phyloP scores from a whole-genome alignment of 1,284 basidiomycete species.

The Apiotrichum domesticum region DNA sequence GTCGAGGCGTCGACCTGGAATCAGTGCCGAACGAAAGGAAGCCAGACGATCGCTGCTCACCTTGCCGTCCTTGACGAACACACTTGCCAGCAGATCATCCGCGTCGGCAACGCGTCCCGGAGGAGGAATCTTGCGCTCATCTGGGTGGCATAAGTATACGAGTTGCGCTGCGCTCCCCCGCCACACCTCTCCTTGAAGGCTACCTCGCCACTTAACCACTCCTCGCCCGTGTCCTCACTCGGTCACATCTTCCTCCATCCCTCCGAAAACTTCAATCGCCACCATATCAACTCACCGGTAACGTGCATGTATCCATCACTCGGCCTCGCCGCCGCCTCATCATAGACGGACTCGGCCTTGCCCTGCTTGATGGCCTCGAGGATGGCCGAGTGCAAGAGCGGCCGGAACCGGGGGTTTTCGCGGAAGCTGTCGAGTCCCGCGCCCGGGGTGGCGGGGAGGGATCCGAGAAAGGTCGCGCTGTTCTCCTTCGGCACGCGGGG shows the following conservation, averaged over 20 bases:
- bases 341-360: slow-evolving; percentile 24
- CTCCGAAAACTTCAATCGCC: background rate
- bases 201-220: no score
- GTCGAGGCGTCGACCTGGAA: slow-evolving; percentile 36
- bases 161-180: no score
- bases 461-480: slow-evolving; percentile 28
- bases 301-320: slow-evolving; percentile 46
- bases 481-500: slow-evolving; percentile 18
- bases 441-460: slow-evolving; percentile 26
- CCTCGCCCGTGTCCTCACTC: background rate
- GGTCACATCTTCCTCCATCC: background rate
- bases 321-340: slow-evolving; percentile 39
- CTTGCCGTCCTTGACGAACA: slow-evolving; percentile 44
- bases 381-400: slow-evolving; percentile 26
- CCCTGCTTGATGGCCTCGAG: slow-evolving; percentile 21
- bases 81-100: slow-evolving; percentile 44
- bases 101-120: slow-evolving; percentile 45
- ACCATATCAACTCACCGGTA: slow-evolving; percentile 29
- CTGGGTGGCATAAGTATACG: slow-evolving; percentile 29
- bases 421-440: slow-evolving; percentile 33
- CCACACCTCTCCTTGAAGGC: no score
- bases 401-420: slow-evolving; percentile 33
- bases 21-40: background rate
- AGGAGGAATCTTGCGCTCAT: slow-evolving; percentile 42
- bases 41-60: slow-evolving; percentile 15